These are phyloP conservation scores for Cylindrodendrum hubeiense DNA, from an alignment of 2,329 filamentous ascomycete genomes.

Conservation along the genomic window DNA sequence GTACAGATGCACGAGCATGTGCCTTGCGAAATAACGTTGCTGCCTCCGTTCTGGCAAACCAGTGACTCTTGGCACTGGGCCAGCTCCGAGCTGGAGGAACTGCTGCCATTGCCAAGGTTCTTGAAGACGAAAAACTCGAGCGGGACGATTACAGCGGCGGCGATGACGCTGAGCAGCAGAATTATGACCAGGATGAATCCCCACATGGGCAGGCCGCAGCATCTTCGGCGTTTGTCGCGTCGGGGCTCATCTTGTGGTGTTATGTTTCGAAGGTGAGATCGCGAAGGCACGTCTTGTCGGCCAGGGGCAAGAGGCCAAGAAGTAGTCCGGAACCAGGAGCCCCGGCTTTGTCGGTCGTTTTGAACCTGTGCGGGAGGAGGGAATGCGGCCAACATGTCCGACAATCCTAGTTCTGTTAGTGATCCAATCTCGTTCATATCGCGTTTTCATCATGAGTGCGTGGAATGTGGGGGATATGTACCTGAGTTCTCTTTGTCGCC, in stretches of 20 bases:
- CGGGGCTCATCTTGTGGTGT: conserved; percentile 40
- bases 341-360: conserved; percentile 60
- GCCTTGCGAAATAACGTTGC: conserved; percentile 75
- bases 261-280: conserved; percentile 35
- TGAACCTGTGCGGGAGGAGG: conserved; percentile 66
- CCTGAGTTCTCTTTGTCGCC: conserved; percentile 55
- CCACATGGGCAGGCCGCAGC: conserved; percentile 88
- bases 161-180: conserved; percentile 77
- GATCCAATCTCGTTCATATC: conserved; percentile 46
- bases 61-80: conserved; percentile 71
- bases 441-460: conserved; percentile 13
- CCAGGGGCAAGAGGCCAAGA: conserved; percentile 64
- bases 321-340: conserved; percentile 56
- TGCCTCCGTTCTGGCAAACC: conserved; percentile 84
- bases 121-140: conserved; percentile 73
- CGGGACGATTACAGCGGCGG: conserved; percentile 86
- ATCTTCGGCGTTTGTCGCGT: conserved; percentile 66
- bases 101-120: conserved; percentile 54
- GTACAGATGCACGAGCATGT: conserved; percentile 89
- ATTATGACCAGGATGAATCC: conserved; percentile 76
- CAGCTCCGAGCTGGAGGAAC: conserved; percentile 51
- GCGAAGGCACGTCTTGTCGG: conserved; percentile 38
- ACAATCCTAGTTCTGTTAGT: conserved; percentile 67
- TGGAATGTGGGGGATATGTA: conserved; percentile 41
- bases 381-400: conserved; percentile 75